phyloP scores from a whole-genome alignment of 2,329 filamentous ascomycete genomes.

The Arthrobotrys conoides region DNA sequence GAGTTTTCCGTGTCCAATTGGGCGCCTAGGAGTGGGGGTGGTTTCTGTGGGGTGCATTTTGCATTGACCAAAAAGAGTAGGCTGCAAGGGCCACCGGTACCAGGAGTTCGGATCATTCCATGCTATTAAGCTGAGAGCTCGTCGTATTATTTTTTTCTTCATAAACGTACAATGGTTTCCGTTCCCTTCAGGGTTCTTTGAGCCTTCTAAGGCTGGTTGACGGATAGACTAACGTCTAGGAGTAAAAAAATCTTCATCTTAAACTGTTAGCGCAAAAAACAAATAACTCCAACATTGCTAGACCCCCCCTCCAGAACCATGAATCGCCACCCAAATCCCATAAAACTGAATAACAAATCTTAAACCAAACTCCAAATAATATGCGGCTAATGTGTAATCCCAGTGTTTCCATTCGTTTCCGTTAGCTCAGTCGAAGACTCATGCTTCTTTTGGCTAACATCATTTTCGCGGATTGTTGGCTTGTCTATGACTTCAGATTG shows the following conservation, averaged over 20 bases:
- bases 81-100: constrained; percentile 22
- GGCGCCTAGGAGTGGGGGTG: constrained; percentile 30
- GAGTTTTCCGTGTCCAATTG: constrained; percentile 43
- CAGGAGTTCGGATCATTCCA: constrained; percentile 7
- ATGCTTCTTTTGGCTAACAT: constrained; percentile 28
- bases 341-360: constrained; percentile 17
- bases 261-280: constrained; percentile 21
- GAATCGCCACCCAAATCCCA: constrained; percentile 23
- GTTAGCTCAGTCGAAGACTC: constrained; percentile 7
- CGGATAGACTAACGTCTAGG: constrained; percentile 18
- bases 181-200: constrained; percentile 22
- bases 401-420: constrained; percentile 34
- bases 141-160: constrained; percentile 24
- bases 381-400: constrained; percentile 40
- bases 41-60: constrained; percentile 25
- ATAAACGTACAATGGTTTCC: constrained; percentile 30
- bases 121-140: constrained; percentile 24
- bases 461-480: neutral
- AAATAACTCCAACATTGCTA: constrained; percentile 25
- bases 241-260: constrained; percentile 20
- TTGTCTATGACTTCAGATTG: constrained; percentile 11
- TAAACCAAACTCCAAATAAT: constrained; percentile 32
- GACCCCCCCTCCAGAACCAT: neutral
- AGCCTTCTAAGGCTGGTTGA: constrained; percentile 12
- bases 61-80: constrained; percentile 14